Percentiles rank a stretch among this genome's conserved stretches.
phyloP scores from a whole-genome alignment of 305 asterid genomes.

The Fraxinus greggii region DNA sequence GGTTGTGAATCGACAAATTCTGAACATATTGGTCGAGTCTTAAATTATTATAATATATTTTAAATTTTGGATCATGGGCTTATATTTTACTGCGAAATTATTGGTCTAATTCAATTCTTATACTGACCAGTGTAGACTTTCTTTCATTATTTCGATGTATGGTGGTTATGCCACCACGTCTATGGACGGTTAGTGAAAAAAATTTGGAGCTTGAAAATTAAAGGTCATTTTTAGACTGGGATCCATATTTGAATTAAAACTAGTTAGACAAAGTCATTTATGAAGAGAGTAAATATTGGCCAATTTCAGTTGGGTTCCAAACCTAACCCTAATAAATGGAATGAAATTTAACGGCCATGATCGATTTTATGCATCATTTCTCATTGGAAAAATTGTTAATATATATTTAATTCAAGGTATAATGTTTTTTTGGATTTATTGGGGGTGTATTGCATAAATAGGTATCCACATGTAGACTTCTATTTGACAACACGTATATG shows the following conservation, averaged over 20 bases:
- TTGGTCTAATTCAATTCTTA: neutral
- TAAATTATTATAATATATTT: neutral
- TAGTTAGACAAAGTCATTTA: slow-evolving; percentile 55
- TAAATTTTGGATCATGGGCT: neutral
- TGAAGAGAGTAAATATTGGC: slow-evolving; percentile 63
- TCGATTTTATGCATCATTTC: slow-evolving; percentile 24
- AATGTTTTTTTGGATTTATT: neutral
- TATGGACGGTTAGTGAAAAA: slow-evolving; percentile 12
- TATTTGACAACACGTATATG: neutral
- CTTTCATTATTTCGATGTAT: slow-evolving; percentile 18
- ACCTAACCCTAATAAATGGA: slow-evolving; percentile 70
- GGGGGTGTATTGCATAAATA: neutral
- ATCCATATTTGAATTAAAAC: slow-evolving; percentile 57
- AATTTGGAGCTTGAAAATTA: slow-evolving; percentile 21
- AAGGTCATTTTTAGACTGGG: slow-evolving; percentile 48
- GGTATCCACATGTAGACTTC: neutral
- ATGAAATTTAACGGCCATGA: slow-evolving; percentile 25
- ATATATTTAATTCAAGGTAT: neutral
- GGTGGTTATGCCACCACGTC: slow-evolving; percentile 59
- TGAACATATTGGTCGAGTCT: neutral
- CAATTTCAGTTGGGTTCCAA: slow-evolving; percentile 59
- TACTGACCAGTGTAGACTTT: neutral
- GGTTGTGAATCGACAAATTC: neutral
- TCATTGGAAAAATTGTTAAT: slow-evolving; percentile 26
- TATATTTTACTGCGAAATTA: neutral